These are phyloP conservation scores for Phytophthora fragariaefolia DNA, from an alignment of 352 stramenopile species.

Conservation along the genomic window DNA sequence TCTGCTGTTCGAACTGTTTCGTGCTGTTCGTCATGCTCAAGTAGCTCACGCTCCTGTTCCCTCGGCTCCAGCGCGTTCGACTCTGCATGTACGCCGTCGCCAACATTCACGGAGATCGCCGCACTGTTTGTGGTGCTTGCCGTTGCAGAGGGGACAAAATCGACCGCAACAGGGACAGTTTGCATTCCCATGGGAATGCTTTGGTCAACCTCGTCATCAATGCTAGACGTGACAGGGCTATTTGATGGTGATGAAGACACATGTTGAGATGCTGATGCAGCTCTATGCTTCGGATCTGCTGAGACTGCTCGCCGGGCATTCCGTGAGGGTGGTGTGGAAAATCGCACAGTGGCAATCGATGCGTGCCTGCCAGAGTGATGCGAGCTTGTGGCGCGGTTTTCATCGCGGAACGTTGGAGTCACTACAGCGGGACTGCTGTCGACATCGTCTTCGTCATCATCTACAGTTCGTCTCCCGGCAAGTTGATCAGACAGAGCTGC, in stretches of 20 bases:
- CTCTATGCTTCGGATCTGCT: slow-evolving; percentile 24
- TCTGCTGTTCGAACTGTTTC: background rate
- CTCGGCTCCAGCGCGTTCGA: background rate
- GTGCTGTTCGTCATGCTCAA: slow-evolving; percentile 10
- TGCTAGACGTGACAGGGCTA: background rate
- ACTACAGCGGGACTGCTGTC: too few relatives aligned
- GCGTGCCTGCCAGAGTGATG: slow-evolving; percentile 21
- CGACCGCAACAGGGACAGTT: too few relatives aligned
- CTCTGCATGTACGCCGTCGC: slow-evolving; percentile 1
- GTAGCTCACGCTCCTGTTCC: slow-evolving; percentile 8
- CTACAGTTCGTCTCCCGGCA: slow-evolving; percentile 19
- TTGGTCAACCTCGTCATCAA: background rate
- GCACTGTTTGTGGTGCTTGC: too few relatives aligned
- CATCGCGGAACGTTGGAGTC: background rate
- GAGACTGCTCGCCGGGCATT: slow-evolving; percentile 25
- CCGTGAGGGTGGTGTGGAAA: background rate
- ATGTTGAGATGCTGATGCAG: background rate
- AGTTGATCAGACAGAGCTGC: slow-evolving; percentile 53
- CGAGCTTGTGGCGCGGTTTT: slow-evolving; percentile 6
- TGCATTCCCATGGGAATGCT: too few relatives aligned
- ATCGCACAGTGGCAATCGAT: slow-evolving; percentile 9
- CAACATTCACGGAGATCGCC: too few relatives aligned
- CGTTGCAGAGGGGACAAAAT: background rate
- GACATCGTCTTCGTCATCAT: slow-evolving; percentile 14
- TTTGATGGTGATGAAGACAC: slow-evolving; percentile 5